Evolutionary conservation across 495 filamentous ascomycete species (phyloP).

Genomic region (Annulohypoxylon bovei): DNA sequence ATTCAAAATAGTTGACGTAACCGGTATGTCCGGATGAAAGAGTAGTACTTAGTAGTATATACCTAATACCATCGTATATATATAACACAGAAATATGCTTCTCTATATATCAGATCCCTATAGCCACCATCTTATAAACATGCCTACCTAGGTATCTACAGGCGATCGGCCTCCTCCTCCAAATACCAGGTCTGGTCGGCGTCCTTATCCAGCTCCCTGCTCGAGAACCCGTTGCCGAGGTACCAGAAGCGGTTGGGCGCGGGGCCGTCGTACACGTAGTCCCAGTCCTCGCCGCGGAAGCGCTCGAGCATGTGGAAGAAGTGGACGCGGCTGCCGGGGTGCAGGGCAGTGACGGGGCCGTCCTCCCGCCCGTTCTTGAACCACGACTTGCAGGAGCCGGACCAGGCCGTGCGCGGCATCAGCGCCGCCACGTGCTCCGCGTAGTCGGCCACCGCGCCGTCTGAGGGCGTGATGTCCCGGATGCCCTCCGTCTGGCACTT

Average conservation of each 20-base stretch:
- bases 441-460: slow-evolving; percentile 58
- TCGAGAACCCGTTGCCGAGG: slow-evolving; percentile 62
- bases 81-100: not conserved
- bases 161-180: slow-evolving; percentile 35
- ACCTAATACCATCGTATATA: not conserved
- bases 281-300: slow-evolving; percentile 62
- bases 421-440: slow-evolving; percentile 55
- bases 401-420: slow-evolving; percentile 61
- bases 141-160: not conserved
- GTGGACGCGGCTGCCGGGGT: slow-evolving; percentile 62
- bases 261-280: slow-evolving; percentile 52
- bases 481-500: slow-evolving; percentile 60
- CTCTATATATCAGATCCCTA: not conserved
- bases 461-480: slow-evolving; percentile 51
- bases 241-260: slow-evolving; percentile 55
- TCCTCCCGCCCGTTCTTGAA: slow-evolving; percentile 56
- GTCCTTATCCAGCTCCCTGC: slow-evolving; percentile 49
- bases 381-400: slow-evolving; percentile 57
- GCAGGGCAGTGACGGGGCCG: slow-evolving; percentile 60
- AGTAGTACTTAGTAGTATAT: not conserved
- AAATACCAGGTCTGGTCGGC: slow-evolving; percentile 59
- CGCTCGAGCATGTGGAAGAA: slow-evolving; percentile 62
- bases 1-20: not conserved
- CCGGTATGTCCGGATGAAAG: not conserved
- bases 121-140: not conserved